A percentile compares a stretch with the other conserved stretches of the same genome.
Conservation (phyloP, 306 rosid genomes). For the Corylus americana region DNA sequence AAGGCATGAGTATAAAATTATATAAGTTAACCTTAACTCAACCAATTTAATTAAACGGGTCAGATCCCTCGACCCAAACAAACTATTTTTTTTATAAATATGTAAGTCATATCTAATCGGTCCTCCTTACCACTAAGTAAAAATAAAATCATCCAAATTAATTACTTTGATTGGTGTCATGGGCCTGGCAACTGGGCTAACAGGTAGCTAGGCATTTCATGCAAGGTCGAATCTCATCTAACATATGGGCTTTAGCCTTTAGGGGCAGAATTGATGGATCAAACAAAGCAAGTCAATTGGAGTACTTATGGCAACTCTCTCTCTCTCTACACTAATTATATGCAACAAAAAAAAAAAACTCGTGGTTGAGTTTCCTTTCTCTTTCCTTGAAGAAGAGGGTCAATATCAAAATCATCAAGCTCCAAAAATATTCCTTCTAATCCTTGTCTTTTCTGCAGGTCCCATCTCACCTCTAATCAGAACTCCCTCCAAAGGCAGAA, state of each 20-base stretch:
- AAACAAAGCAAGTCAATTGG: neutral
- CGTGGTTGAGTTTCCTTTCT: constrained; percentile 10
- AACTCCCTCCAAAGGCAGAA: constrained; percentile 23
- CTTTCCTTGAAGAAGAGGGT: constrained; percentile 30
- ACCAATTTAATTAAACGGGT: too few species aligned
- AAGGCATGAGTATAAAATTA: too few species aligned
- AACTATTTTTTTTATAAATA: too few species aligned
- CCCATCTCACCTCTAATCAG: constrained; percentile 27
- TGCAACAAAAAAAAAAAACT: neutral
- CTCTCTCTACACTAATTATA: constrained; percentile 3
- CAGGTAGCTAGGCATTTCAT: too few species aligned
- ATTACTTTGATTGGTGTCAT: constrained; percentile 13
- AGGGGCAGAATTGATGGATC: neutral
- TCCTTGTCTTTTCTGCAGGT: constrained; percentile 57
- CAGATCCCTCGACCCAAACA: too few species aligned
- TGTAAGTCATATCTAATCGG: too few species aligned
- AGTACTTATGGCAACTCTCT: neutral
- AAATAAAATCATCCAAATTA: too few species aligned
- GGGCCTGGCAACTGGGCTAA: constrained; percentile 32
- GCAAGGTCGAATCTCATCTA: too few species aligned
- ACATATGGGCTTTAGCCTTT: neutral
- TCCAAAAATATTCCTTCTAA: constrained; percentile 59
- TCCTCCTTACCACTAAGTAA: too few species aligned
- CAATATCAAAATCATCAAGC: constrained; percentile 45
- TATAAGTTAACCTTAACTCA: too few species aligned